Percentiles rank a stretch among this genome's conserved stretches.
phyloP scores from a whole-genome alignment of 2,329 filamentous ascomycete genomes.

The Pestalotiopsis sp. region DNA sequence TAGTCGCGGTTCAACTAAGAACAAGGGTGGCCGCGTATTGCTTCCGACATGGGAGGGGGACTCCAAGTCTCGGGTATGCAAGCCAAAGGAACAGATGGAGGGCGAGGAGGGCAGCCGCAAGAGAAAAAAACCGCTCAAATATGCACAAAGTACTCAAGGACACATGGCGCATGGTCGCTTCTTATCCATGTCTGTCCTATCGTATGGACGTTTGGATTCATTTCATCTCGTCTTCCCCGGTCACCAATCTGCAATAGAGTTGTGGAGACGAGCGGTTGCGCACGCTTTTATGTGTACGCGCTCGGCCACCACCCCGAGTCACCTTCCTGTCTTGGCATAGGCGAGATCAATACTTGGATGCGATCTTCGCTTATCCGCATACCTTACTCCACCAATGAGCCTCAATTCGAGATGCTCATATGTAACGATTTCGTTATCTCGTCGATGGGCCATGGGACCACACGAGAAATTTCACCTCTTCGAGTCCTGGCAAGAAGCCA shows the following conservation, averaged over 20 bases:
- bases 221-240: background rate
- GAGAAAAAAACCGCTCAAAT: background rate
- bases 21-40: background rate
- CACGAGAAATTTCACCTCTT: background rate
- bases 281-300: background rate
- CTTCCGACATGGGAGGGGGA: background rate
- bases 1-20: background rate
- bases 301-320: background rate
- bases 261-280: background rate
- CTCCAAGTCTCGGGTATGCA: background rate
- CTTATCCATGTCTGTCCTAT: background rate
- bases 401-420: background rate
- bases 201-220: background rate
- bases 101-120: background rate
- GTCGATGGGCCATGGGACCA: background rate
- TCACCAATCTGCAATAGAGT: conserved; percentile 1
- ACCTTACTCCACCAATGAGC: conserved; percentile 7
- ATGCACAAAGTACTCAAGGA: background rate
- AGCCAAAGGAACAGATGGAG: background rate
- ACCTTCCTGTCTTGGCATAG: conserved; percentile 10
- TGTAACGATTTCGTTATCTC: conserved; percentile 8
- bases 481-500: background rate
- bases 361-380: background rate
- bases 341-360: background rate
- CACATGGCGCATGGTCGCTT: background rate